Evolutionary conservation across 768 basidiomycete species (phyloP).

Genomic region (Suillus decipiens): DNA sequence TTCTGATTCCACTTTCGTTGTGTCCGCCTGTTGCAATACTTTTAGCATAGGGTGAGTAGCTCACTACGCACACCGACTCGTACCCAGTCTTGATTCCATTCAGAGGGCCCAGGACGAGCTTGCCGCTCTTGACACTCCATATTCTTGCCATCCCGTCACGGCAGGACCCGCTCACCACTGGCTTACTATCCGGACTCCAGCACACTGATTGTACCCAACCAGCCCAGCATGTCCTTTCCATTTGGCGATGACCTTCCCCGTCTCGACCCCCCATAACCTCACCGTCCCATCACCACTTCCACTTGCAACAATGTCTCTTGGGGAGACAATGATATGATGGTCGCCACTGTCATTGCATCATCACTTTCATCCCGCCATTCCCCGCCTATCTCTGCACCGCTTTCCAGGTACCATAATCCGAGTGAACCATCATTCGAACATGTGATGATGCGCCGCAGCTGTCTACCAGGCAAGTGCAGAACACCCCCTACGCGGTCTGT

Average conservation of each 20-base stretch:
- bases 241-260: not conserved
- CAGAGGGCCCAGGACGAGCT: not conserved
- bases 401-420: not conserved
- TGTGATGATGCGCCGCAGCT: too few relatives aligned
- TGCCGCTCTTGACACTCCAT: not conserved
- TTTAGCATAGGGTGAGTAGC: not conserved
- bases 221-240: not conserved
- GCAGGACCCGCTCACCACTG: not conserved
- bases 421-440: not conserved
- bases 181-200: not conserved
- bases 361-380: not conserved
- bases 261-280: not conserved
- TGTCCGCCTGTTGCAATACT: not conserved
- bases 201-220: not conserved
- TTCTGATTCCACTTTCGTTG: not conserved
- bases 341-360: not conserved
- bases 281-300: not conserved
- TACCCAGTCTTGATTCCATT: not conserved
- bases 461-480: too few relatives aligned
- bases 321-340: not conserved
- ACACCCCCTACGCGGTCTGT: too few relatives aligned
- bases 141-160: not conserved
- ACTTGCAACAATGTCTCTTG: not conserved
- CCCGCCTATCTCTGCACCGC: not conserved
- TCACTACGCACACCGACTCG: not conserved